Percentiles rank a stretch among this genome's conserved stretches.
These are phyloP conservation scores for Fusarium sp. DNA, from an alignment of 2,329 filamentous ascomycete genomes.

Conservation along the genomic window DNA sequence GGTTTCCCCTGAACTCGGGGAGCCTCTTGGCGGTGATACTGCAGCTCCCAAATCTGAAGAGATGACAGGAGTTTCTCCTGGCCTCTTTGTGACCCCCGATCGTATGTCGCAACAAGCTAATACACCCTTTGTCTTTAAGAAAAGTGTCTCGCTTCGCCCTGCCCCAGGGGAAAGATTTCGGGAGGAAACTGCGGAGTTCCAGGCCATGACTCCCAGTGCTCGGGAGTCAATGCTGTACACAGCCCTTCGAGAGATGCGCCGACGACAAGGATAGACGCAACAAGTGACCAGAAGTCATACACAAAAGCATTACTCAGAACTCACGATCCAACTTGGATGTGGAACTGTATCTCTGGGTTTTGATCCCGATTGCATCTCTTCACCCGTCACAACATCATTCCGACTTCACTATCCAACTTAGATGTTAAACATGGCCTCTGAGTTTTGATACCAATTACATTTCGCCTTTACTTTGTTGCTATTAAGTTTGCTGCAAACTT, in stretches of 20 bases:
- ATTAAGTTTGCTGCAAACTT: fast-evolving
- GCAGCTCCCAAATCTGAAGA: fast-evolving
- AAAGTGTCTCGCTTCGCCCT: not conserved
- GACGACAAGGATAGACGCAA: not conserved
- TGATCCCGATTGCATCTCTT: not conserved
- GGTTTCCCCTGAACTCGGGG: fast-evolving
- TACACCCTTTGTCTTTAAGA: not conserved
- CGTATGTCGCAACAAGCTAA: not conserved
- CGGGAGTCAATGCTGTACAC: not conserved
- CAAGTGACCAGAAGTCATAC: not conserved
- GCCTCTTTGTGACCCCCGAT: not conserved
- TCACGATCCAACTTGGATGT: not conserved
- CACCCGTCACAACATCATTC: constrained; percentile 11
- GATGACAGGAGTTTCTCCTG: not conserved
- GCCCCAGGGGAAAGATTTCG: not conserved
- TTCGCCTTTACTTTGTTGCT: not conserved
- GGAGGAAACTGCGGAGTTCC: not conserved
- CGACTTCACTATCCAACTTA: constrained; percentile 8
- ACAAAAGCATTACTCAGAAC: not conserved
- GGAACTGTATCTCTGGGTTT: not conserved
- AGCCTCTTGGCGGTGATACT: fast-evolving
- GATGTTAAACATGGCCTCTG: constrained; percentile 5
- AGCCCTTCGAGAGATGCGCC: not conserved
- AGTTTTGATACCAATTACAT: constrained; percentile 17
- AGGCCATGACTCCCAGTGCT: not conserved